Evolutionary conservation across 2,329 filamentous ascomycete genomes (phyloP).

Genomic region (Alternaria alternata): DNA sequence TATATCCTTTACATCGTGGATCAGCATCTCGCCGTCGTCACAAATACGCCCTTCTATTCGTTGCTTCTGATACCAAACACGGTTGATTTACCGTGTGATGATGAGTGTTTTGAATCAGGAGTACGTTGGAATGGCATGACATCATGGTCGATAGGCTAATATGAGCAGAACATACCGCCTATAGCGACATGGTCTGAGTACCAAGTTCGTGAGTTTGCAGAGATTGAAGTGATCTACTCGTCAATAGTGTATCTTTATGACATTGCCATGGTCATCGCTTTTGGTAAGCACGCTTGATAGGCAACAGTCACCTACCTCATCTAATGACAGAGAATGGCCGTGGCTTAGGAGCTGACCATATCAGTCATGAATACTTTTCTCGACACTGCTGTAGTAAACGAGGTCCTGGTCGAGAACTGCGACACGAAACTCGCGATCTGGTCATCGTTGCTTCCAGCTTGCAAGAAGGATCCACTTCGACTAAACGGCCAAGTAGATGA

Average conservation of each 20-base stretch:
- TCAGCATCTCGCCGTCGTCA: slow-evolving; percentile 81
- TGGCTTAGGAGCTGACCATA: slow-evolving; percentile 11
- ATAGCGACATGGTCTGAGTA: slow-evolving; percentile 71
- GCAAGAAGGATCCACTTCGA: slow-evolving; percentile 74
- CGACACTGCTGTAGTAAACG: slow-evolving; percentile 29
- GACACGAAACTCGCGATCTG: slow-evolving; percentile 73
- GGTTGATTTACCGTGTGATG: slow-evolving; percentile 81
- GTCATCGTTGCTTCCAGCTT: slow-evolving; percentile 76
- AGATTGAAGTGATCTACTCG: slow-evolving; percentile 75
- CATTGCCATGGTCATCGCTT: slow-evolving; percentile 73
- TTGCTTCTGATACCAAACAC: slow-evolving; percentile 70
- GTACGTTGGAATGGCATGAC: slow-evolving; percentile 28
- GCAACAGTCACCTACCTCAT: not conserved
- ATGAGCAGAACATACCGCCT: slow-evolving; percentile 41
- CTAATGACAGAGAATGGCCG: not conserved
- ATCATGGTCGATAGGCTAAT: not conserved
- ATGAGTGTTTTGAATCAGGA: slow-evolving; percentile 66
- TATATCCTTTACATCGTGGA: slow-evolving; percentile 82
- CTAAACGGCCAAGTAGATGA: slow-evolving; percentile 78
- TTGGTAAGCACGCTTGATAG: slow-evolving; percentile 52
- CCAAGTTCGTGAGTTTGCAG: slow-evolving; percentile 75
- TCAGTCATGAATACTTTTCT: slow-evolving; percentile 59
- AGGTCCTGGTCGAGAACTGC: slow-evolving; percentile 71
- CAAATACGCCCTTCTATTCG: slow-evolving; percentile 71
- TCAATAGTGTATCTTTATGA: slow-evolving; percentile 85